Conservation (phyloP, 2,329 filamentous ascomycete species). For the Pseudogymnoascus sp. region DNA sequence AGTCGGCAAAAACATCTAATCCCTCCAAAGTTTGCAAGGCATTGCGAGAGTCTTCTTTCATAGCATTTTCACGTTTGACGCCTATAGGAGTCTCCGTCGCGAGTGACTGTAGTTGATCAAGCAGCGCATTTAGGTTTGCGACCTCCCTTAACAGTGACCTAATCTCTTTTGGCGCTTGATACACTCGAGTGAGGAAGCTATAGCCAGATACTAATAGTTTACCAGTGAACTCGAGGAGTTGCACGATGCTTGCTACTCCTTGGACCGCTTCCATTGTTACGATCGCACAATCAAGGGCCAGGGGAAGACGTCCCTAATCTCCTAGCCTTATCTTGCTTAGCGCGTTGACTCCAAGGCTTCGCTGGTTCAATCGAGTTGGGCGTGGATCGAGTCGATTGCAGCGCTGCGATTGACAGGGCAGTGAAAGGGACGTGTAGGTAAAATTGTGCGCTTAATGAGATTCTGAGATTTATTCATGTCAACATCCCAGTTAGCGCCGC, state of each 20-base stretch:
- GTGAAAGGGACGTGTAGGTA: too few relatives aligned
- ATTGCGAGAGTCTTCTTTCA: not conserved
- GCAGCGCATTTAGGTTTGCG: constrained; percentile 12
- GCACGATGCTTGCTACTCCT: constrained; percentile 10
- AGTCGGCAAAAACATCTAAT: constrained; percentile 12
- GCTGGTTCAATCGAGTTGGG: not conserved
- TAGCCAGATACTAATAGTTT: constrained; percentile 12
- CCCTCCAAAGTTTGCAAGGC: constrained; percentile 8
- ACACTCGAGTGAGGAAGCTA: constrained; percentile 12
- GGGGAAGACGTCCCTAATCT: not conserved
- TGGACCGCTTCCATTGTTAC: constrained; percentile 12
- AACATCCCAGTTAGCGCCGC: too few relatives aligned
- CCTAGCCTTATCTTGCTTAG: not conserved
- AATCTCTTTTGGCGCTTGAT: constrained; percentile 14
- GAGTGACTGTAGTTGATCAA: constrained; percentile 11
- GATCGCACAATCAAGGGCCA: not conserved
- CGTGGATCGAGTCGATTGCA: not conserved
- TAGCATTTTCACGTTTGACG: not conserved
- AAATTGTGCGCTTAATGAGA: too few relatives aligned
- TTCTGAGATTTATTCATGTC: too few relatives aligned
- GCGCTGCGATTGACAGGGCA: too few relatives aligned
- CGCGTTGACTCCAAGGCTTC: not conserved
- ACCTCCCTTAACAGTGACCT: constrained; percentile 11
- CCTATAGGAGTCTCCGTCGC: not conserved
- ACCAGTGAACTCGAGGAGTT: constrained; percentile 13